phyloP scores from a whole-genome alignment of 495 filamentous ascomycete genomes.

The Corynascus novoguineensis region DNA sequence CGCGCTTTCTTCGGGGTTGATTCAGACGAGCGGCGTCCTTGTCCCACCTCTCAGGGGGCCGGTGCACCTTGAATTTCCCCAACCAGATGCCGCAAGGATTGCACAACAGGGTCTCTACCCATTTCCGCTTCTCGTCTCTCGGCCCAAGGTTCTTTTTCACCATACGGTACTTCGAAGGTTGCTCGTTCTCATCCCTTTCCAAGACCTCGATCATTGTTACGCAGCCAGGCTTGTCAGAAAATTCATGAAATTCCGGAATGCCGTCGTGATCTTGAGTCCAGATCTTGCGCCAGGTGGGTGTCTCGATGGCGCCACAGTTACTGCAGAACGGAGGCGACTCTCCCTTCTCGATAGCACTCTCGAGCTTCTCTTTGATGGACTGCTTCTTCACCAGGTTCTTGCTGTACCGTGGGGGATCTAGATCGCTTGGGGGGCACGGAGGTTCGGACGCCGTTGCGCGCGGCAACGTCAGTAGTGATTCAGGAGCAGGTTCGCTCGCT shows the following conservation, averaged over 20 bases:
- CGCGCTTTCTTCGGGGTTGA: conserved; percentile 44
- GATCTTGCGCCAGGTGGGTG: conserved; percentile 89
- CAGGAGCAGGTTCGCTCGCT: conserved; percentile 22
- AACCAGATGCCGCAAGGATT: conserved; percentile 97
- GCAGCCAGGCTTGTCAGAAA: conserved; percentile 59
- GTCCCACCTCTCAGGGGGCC: conserved; percentile 78
- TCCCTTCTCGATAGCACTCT: conserved; percentile 61
- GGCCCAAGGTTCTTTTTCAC: conserved; percentile 68
- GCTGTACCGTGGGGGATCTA: conserved; percentile 31
- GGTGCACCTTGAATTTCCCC: conserved; percentile 75
- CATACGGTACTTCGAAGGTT: conserved; percentile 57
- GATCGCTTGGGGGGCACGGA: conserved; percentile 27
- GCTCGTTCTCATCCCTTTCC: conserved; percentile 53
- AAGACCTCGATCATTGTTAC: conserved; percentile 62
- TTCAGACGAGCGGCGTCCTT: conserved; percentile 52
- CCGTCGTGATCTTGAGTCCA: conserved; percentile 65
- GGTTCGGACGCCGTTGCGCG: conserved; percentile 24
- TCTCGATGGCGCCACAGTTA: conserved; percentile 92
- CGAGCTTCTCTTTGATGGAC: conserved; percentile 57
- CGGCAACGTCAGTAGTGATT: conserved; percentile 15
- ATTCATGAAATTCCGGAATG: conserved; percentile 55
- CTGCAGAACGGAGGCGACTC: conserved; percentile 78
- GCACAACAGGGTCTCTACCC: conserved; percentile 68
- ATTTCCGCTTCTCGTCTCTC: conserved; percentile 56
- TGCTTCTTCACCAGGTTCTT: conserved; percentile 54